A percentile compares a stretch with the other conserved stretches of the same genome.
Conservation (phyloP, 2,329 filamentous ascomycete genomes). For the Fusarium sarcochroum region DNA sequence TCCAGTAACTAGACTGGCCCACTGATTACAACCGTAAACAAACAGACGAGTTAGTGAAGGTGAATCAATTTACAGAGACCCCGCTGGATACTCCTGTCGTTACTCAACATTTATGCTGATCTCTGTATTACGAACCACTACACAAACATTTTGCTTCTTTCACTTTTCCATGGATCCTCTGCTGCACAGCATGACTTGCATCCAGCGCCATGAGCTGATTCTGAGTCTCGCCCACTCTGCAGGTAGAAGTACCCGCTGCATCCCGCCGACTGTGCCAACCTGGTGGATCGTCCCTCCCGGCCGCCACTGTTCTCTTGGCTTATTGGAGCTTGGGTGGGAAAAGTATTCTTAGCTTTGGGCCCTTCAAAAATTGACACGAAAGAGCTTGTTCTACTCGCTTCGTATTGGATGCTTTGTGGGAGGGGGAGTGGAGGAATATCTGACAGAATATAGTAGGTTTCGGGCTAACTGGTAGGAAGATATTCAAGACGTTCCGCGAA, state of each 20-base stretch:
- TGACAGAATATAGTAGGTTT: constrained; percentile 26
- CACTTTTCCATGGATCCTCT: constrained; percentile 15
- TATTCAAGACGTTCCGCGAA: constrained; percentile 41
- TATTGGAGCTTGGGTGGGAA: constrained; percentile 41
- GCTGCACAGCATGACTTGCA: constrained; percentile 47
- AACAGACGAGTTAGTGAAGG: constrained; percentile 2
- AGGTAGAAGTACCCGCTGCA: constrained; percentile 42
- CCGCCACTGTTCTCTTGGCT: constrained; percentile 26
- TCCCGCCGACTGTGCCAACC: constrained; percentile 43
- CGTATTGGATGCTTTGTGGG: constrained; percentile 21
- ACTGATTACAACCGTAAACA: constrained; percentile 14
- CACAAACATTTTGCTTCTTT: not conserved
- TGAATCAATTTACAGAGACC: not conserved
- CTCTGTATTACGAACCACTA: constrained; percentile 13
- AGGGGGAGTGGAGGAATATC: constrained; percentile 15
- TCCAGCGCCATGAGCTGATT: constrained; percentile 47
- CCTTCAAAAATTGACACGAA: constrained; percentile 28
- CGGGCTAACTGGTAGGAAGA: constrained; percentile 29
- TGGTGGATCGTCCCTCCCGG: constrained; percentile 43
- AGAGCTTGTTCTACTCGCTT: not conserved
- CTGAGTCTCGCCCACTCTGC: constrained; percentile 37
- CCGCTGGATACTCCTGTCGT: not conserved
- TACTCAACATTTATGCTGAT: constrained; percentile 5
- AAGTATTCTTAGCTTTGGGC: constrained; percentile 33
- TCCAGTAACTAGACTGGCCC: constrained; percentile 34